Evolutionary conservation across 257 asterid genomes (phyloP).

Genomic region (Gentiana macrophylla): DNA sequence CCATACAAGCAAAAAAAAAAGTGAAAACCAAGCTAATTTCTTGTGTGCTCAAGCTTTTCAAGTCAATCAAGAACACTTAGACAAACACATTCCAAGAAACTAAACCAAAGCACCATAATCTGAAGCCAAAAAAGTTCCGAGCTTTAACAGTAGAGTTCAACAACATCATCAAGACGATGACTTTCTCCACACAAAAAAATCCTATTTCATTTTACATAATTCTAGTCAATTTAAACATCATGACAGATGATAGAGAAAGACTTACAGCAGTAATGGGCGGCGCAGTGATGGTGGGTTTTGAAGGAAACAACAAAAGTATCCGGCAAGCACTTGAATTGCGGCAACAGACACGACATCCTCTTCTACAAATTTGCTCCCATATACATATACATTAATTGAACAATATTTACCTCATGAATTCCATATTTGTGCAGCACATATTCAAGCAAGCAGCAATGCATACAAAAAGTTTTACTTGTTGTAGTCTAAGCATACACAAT

Average conservation of each 20-base stretch:
- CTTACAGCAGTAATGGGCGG: constrained; percentile 41
- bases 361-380: constrained; percentile 17
- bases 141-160: neutral
- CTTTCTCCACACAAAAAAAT: no score
- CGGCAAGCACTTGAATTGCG: constrained; percentile 87
- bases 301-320: constrained; percentile 60
- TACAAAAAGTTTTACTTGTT: neutral
- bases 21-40: no score
- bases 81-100: no score
- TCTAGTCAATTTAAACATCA: neutral
- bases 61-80: no score
- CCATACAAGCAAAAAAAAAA: neutral
- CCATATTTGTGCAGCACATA: neutral
- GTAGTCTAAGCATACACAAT: neutral
- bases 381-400: neutral
- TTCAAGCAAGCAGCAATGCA: constrained; percentile 2
- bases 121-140: neutral
- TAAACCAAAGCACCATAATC: no score
- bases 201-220: neutral
- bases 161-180: no score
- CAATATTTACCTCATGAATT: no score
- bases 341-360: constrained; percentile 81
- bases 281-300: constrained; percentile 41
- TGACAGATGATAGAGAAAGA: neutral
- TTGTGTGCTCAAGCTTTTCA: neutral